phyloP scores from a whole-genome alignment of 1,284 basidiomycete genomes.

The Irpex sp. region DNA sequence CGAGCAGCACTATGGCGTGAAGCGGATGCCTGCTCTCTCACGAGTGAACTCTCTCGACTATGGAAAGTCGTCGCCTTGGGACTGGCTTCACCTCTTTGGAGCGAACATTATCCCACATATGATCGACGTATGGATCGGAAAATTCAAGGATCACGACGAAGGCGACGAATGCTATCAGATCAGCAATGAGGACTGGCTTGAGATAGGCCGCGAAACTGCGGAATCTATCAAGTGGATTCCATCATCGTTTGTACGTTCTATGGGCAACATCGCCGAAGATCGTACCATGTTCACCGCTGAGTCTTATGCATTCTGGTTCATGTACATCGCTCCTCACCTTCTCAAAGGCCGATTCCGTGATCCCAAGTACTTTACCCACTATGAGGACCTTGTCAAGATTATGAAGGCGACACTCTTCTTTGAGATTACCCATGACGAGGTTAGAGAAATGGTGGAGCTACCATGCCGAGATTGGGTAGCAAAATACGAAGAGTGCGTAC shows the following conservation, averaged over 20 bases:
- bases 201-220: conserved; percentile 26
- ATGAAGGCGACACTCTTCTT: conserved; percentile 20
- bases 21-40: conserved; percentile 2
- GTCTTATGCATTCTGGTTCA: conserved; percentile 32
- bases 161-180: conserved; percentile 16
- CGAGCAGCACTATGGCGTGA: conserved; percentile 23
- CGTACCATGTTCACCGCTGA: conserved; percentile 29
- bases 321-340: conserved; percentile 26
- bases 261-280: conserved; percentile 27
- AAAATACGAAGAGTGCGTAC: conserved; percentile 21
- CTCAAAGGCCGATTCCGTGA: conserved; percentile 20
- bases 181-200: conserved; percentile 22
- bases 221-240: conserved; percentile 26
- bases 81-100: conserved; percentile 30
- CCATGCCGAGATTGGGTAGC: conserved; percentile 4
- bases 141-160: conserved; percentile 26
- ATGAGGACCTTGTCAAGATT: conserved; percentile 19
- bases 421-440: conserved; percentile 14
- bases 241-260: conserved; percentile 23
- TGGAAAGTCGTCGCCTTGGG: conserved; percentile 21
- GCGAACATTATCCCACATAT: conserved; percentile 25
- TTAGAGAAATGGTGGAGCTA: conserved; percentile 17
- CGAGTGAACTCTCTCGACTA: conserved; percentile 18
- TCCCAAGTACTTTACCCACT: conserved; percentile 25
- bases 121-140: conserved; percentile 27